phyloP scores from a whole-genome alignment of 495 filamentous ascomycete species.

The Chlorociboria aeruginascens region DNA sequence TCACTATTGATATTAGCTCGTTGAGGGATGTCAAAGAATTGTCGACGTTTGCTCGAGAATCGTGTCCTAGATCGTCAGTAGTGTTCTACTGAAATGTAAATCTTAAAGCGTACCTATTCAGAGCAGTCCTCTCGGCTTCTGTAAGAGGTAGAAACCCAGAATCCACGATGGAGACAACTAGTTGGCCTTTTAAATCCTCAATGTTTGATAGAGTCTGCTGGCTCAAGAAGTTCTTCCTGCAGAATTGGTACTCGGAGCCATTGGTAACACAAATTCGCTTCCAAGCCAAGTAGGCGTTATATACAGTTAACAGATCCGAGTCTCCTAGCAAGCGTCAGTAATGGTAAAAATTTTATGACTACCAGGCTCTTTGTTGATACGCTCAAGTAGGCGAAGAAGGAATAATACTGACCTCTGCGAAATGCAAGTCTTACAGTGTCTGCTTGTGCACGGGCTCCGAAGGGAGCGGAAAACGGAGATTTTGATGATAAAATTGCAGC shows the following conservation, averaged over 20 bases:
- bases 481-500: conserved; percentile 90
- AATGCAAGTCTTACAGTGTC: conserved; percentile 66
- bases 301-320: conserved; percentile 83
- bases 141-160: conserved; percentile 68
- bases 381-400: not conserved
- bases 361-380: too few species aligned
- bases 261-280: conserved; percentile 59
- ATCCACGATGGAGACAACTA: conserved; percentile 69
- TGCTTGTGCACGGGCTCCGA: conserved; percentile 70
- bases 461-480: conserved; percentile 78
- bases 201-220: conserved; percentile 76
- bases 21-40: conserved; percentile 72
- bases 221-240: conserved; percentile 81
- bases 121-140: conserved; percentile 46
- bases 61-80: conserved; percentile 16
- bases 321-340: conserved; percentile 38
- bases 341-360: too few species aligned
- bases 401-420: conserved; percentile 37
- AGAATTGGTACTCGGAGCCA: conserved; percentile 61
- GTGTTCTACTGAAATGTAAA: conserved; percentile 8
- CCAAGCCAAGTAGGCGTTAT: conserved; percentile 89
- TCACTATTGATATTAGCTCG: conserved; percentile 58
- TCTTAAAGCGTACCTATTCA: conserved; percentile 37
- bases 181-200: conserved; percentile 87
- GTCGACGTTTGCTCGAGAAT: conserved; percentile 36